These are phyloP conservation scores for Ascochyta pisi DNA, from an alignment of 2,329 filamentous ascomycete genomes.

Conservation along the genomic window DNA sequence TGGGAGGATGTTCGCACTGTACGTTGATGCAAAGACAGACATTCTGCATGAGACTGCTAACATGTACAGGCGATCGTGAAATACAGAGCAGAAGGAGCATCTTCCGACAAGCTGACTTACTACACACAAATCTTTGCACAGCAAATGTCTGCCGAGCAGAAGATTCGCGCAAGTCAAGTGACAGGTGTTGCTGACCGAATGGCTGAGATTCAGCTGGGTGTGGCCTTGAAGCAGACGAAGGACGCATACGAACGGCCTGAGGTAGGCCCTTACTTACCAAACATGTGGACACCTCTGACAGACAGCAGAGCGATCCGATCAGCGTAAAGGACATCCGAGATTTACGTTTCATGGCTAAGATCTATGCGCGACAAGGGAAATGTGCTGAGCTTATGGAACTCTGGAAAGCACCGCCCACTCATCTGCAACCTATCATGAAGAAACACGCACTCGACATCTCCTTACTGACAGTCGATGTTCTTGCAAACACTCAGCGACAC, in stretches of 20 bases:
- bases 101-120: conserved; percentile 32
- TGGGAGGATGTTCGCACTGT: conserved; percentile 47
- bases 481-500: conserved; percentile 21
- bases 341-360: conserved; percentile 44
- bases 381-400: conserved; percentile 34
- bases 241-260: conserved; percentile 36
- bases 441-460: conserved; percentile 35
- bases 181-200: conserved; percentile 19
- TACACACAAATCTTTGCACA: conserved; percentile 39
- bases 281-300: conserved; percentile 16
- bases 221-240: conserved; percentile 36
- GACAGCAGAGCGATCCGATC: conserved; percentile 32
- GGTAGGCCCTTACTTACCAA: conserved; percentile 17
- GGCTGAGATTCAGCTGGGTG: conserved; percentile 25
- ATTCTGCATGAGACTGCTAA: not conserved
- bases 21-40: conserved; percentile 9
- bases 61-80: conserved; percentile 38
- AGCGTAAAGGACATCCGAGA: conserved; percentile 41
- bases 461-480: conserved; percentile 24
- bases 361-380: conserved; percentile 36
- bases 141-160: conserved; percentile 39
- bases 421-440: conserved; percentile 26
- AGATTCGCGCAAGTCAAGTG: conserved; percentile 11
- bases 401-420: conserved; percentile 28
- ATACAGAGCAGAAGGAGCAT: conserved; percentile 35